Evolutionary conservation across 2,329 filamentous ascomycete genomes (phyloP), one percentile per base, ranked within the genome.

Genomic region (Huntiella abstrusa): DNA sequence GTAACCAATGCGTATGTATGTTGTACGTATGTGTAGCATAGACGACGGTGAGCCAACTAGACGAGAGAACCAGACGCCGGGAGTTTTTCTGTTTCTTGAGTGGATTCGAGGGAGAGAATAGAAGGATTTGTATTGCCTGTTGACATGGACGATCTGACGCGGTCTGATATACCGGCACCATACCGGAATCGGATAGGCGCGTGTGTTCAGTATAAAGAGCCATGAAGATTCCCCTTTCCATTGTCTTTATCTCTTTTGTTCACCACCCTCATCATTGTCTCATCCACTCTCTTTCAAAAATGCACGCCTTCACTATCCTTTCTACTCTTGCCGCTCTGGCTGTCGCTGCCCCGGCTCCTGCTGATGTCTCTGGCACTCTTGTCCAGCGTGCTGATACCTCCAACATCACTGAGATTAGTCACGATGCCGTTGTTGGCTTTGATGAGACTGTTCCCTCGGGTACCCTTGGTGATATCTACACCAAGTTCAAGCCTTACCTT

Each of bases 401-500:
- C 43, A 49, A 49, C 13, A 49, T 49, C 39, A 49, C 47, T 5
- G 39, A 28, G 22, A 59, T 61, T 46, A 39, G 13, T 43, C 57
- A 60, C 38, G 52, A 58, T 44, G 57, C 54, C 8, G 56, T 62
- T 6, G 54, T 58, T 34, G 55, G 59, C 2, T 60, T 61, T 38
- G 33, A 52, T 3, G 51, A 62, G 50, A 52, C 57, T 7, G 57
- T 60, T 16, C 59, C 59, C 4, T 49, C 53, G 5, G 55, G 51
- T 33, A 53, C 53, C 4, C 49, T 52, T 32, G 58, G 59, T 17
- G 45, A 48, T 17, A 46, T 60, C 36, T 59, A 59, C 42, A 52
- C 58, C 12, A 61, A 59, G 52, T 60, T 57, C 52, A 59, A 60
- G 52, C 59, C 59, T 7, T 59, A 56, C 49, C 53, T 62, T 28